A percentile compares a stretch with the other conserved stretches of the same genome.
Conservation (phyloP, 768 basidiomycete species). For the Gyrodon lividus region DNA sequence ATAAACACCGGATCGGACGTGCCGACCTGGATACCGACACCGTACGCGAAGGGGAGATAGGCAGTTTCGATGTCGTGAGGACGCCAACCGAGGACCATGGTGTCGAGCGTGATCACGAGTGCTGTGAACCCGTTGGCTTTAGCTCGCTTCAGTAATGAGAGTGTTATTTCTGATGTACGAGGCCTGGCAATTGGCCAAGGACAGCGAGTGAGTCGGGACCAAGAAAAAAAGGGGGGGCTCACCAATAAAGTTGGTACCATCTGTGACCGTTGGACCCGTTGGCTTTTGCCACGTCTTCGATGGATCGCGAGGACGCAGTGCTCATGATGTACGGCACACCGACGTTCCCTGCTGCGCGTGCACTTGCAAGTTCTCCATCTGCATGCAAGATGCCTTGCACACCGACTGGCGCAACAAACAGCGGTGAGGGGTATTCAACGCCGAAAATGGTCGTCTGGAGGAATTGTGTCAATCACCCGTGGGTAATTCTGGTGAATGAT, state of each 20-base stretch:
- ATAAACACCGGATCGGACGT: conserved; percentile 79
- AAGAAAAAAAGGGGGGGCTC: conserved; percentile 9
- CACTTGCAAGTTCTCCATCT: conserved; percentile 70
- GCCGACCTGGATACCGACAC: conserved; percentile 61
- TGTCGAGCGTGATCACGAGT: conserved; percentile 80
- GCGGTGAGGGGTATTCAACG: conserved; percentile 55
- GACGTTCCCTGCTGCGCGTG: conserved; percentile 60
- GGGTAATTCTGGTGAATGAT: background rate
- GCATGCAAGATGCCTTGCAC: conserved; percentile 73
- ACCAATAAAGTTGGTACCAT: conserved; percentile 88
- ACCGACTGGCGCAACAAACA: conserved; percentile 74
- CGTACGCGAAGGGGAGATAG: conserved; percentile 67
- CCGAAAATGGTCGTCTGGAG: conserved; percentile 70
- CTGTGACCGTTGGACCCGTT: conserved; percentile 60
- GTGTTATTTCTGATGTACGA: conserved; percentile 51
- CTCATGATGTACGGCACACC: conserved; percentile 74
- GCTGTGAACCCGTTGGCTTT: conserved; percentile 65
- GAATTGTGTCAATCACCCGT: background rate
- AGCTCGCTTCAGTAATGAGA: conserved; percentile 64
- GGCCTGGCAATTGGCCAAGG: conserved; percentile 48
- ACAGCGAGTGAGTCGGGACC: background rate
- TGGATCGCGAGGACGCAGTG: conserved; percentile 67
- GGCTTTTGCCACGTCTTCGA: conserved; percentile 75
- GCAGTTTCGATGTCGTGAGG: conserved; percentile 67
- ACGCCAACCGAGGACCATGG: conserved; percentile 71